Conservation (phyloP, 1,284 basidiomycete species). For the Stereum hirsutum region DNA sequence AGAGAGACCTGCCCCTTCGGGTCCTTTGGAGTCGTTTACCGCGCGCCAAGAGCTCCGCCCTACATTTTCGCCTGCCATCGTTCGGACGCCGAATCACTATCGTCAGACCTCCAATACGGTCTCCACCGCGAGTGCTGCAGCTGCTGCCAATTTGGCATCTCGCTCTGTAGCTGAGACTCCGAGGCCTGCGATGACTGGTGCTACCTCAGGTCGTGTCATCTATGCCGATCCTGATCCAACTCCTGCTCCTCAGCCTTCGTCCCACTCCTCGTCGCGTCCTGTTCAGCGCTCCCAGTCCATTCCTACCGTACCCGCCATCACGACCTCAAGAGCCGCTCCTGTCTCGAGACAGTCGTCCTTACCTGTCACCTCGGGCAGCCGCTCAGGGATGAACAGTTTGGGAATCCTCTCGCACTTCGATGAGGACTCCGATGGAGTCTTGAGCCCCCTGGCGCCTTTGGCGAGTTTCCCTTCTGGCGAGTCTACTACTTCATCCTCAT, state of each 20-base stretch:
- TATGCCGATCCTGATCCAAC: neutral
- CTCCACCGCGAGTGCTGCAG: neutral
- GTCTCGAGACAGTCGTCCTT: slow-evolving; percentile 9
- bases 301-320: slow-evolving; percentile 1
- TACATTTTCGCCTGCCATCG: slow-evolving; percentile 56
- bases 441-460: slow-evolving; percentile 40
- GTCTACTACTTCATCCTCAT: neutral
- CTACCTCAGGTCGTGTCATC: too few relatives aligned
- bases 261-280: neutral
- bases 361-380: neutral
- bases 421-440: slow-evolving; percentile 46
- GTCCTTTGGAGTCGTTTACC: slow-evolving; percentile 31
- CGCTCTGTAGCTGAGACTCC: neutral
- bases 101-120: slow-evolving; percentile 11
- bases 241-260: neutral
- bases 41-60: slow-evolving; percentile 41
- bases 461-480: slow-evolving; percentile 2
- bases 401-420: slow-evolving; percentile 27
- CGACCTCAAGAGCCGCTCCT: neutral
- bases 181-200: neutral
- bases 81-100: slow-evolving; percentile 57
- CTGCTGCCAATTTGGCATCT: neutral
- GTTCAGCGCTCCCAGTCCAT: slow-evolving; percentile 11
- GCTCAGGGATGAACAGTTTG: neutral
- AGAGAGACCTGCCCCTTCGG: slow-evolving; percentile 8